These are phyloP conservation scores for Alternaria solani DNA, from an alignment of 2,329 filamentous ascomycete species.

Conservation along the genomic window DNA sequence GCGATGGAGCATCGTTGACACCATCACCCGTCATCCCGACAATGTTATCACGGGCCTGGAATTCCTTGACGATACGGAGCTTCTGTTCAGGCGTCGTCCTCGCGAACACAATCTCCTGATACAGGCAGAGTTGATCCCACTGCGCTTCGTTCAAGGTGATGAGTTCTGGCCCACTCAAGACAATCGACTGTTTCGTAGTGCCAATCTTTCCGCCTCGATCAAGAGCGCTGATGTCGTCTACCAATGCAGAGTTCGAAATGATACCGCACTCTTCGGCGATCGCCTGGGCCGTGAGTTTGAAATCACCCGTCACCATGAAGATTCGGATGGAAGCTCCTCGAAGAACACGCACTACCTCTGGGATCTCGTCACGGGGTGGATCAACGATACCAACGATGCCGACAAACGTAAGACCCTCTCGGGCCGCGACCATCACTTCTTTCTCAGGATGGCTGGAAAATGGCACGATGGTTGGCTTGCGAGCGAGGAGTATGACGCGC, in stretches of 20 bases:
- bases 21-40: conserved; percentile 62
- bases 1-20: conserved; percentile 61
- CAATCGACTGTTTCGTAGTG: conserved; percentile 36
- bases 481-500: conserved; percentile 71
- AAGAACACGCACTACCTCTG: conserved; percentile 67
- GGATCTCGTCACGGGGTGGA: conserved; percentile 67
- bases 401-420: conserved; percentile 60
- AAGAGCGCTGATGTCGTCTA: conserved; percentile 65
- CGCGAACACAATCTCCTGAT: conserved; percentile 78
- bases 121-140: conserved; percentile 71
- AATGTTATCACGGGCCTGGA: conserved; percentile 67
- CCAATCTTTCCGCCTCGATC: conserved; percentile 43
- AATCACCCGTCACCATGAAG: conserved; percentile 84
- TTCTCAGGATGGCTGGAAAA: conserved; percentile 63
- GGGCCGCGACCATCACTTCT: conserved; percentile 64
- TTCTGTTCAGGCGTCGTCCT: conserved; percentile 79
- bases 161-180: conserved; percentile 59
- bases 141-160: conserved; percentile 71
- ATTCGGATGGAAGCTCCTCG: conserved; percentile 76
- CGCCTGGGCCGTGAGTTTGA: conserved; percentile 75
- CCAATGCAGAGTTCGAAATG: conserved; percentile 61
- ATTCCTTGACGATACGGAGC: conserved; percentile 78
- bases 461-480: conserved; percentile 60
- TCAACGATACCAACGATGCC: conserved; percentile 68
- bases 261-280: conserved; percentile 78